A percentile compares a stretch with the other conserved stretches of the same genome.
Evolutionary conservation across 78 protist species (phyloP).

Genomic region (Cavenderia fasciculata): DNA sequence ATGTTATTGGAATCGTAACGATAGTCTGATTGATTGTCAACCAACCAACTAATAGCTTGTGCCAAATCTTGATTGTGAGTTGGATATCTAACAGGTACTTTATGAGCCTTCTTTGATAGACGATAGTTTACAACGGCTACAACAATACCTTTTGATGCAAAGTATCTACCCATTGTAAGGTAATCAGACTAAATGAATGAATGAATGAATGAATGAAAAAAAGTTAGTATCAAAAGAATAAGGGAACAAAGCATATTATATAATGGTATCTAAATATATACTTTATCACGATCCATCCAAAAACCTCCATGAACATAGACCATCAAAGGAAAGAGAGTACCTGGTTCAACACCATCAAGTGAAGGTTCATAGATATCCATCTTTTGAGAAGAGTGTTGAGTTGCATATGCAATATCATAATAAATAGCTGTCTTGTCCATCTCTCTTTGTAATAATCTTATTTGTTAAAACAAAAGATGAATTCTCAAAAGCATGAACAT

Average conservation of each 20-base stretch:
- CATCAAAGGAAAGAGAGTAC: neutral
- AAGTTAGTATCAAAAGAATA: no score
- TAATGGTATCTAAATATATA: no score
- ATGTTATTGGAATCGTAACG: constrained; percentile 1
- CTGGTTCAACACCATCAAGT: neutral
- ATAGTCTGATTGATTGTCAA: neutral
- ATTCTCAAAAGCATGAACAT: no score
- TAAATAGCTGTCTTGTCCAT: constrained; percentile 31
- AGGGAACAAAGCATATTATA: no score
- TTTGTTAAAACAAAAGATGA: no score
- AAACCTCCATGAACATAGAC: constrained; percentile 74
- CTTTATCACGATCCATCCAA: constrained; percentile 67
- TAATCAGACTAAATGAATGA: constrained; percentile 39
- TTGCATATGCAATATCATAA: neutral
- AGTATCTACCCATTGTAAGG: constrained; percentile 7
- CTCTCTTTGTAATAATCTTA: no score
- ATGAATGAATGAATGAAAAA: no score
- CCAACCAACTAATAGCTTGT: constrained; percentile 5
- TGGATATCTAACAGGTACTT: constrained; percentile 11
- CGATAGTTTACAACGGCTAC: constrained; percentile 52
- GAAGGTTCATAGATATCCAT: constrained; percentile 13
- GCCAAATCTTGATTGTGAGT: constrained; percentile 34
- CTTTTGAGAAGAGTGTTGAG: neutral
- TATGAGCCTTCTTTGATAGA: constrained; percentile 3
- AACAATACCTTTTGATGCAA: neutral